Evolutionary conservation across 805 yeast species (phyloP).

Genomic region (Kurtzmaniella fragi): DNA sequence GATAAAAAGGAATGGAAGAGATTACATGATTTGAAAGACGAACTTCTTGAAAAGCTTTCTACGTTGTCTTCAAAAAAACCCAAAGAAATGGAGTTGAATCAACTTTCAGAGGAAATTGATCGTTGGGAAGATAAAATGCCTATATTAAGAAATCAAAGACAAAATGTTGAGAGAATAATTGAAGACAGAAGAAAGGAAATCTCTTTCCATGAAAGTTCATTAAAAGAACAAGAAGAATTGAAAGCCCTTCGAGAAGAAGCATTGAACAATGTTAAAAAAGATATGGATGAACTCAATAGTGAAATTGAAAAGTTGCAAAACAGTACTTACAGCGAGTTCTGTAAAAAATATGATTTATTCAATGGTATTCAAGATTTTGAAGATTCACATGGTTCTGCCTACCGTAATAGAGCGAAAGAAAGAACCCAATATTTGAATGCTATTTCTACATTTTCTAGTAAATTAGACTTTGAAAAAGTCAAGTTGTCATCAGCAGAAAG

Average conservation of each 20-base stretch:
- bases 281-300: constrained; percentile 16
- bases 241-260: constrained; percentile 7
- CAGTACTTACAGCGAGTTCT: constrained; percentile 49
- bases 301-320: constrained; percentile 32
- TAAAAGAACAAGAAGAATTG: constrained; percentile 15
- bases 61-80: constrained; percentile 45
- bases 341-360: constrained; percentile 47
- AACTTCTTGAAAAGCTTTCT: constrained; percentile 47
- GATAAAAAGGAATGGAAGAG: constrained; percentile 61
- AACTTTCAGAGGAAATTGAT: constrained; percentile 45
- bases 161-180: constrained; percentile 40
- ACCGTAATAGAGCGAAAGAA: constrained; percentile 55
- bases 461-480: constrained; percentile 60
- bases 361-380: constrained; percentile 64
- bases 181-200: constrained; percentile 47
- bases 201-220: constrained; percentile 35
- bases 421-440: constrained; percentile 58
- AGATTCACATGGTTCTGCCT: constrained; percentile 52
- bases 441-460: constrained; percentile 54
- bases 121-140: constrained; percentile 38
- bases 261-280: constrained; percentile 11
- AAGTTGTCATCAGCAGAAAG: constrained; percentile 46
- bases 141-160: constrained; percentile 38
- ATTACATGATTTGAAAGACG: constrained; percentile 47
- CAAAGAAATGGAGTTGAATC: constrained; percentile 52